These are phyloP conservation scores for Globisporangium megalacanthum DNA, from an alignment of 352 stramenopile species.

Conservation along the genomic window DNA sequence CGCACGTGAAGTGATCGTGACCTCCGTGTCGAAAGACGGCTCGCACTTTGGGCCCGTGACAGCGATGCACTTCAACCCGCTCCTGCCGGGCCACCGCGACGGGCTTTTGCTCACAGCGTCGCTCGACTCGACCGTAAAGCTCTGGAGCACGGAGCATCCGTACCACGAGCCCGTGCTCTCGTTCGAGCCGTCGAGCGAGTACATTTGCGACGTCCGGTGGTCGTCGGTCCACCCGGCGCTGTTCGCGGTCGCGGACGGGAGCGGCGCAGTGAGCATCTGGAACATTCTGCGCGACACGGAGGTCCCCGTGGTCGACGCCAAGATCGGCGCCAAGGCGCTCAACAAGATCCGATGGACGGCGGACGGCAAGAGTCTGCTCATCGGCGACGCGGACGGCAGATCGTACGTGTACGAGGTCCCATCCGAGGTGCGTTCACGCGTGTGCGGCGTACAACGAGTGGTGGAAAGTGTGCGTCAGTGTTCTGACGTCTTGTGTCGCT, in stretches of 20 bases:
- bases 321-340: constrained; percentile 66
- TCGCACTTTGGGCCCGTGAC: constrained; percentile 83
- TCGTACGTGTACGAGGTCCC: constrained; percentile 78
- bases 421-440: constrained; percentile 43
- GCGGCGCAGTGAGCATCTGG: constrained; percentile 70
- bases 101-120: constrained; percentile 77
- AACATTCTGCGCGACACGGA: constrained; percentile 85
- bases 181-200: constrained; percentile 85
- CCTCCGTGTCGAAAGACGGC: constrained; percentile 49
- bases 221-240: constrained; percentile 71
- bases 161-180: constrained; percentile 64
- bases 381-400: constrained; percentile 69
- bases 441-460: constrained; percentile 3
- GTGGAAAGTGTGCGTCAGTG: no score
- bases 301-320: constrained; percentile 53
- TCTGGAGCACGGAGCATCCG: constrained; percentile 81
- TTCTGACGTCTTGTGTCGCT: not conserved
- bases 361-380: constrained; percentile 75
- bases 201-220: constrained; percentile 87
- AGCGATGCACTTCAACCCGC: constrained; percentile 79
- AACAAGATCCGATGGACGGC: constrained; percentile 82
- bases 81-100: constrained; percentile 66
- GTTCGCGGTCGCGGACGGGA: constrained; percentile 80
- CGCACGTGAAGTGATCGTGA: constrained; percentile 65
- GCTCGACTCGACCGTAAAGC: constrained; percentile 83